Evolutionary conservation across 352 stramenopile species (phyloP).

Genomic region (Globisporangium rhizosaccharum): DNA sequence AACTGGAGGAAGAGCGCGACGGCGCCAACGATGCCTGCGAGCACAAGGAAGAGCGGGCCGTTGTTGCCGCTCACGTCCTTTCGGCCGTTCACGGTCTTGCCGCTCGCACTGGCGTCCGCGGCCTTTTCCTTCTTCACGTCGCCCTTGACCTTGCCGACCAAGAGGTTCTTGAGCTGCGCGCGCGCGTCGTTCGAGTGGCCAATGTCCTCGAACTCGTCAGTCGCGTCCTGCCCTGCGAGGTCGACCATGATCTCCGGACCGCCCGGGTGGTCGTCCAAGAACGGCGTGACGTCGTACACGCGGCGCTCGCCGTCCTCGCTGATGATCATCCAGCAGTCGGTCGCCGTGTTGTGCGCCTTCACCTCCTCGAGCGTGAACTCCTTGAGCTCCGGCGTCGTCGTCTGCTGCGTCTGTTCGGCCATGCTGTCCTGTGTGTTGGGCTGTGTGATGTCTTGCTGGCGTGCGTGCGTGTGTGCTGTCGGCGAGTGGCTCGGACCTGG

Average conservation of each 20-base stretch:
- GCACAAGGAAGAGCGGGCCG: conserved; percentile 42
- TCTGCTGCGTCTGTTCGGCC: neutral
- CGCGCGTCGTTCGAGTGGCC: conserved; percentile 96
- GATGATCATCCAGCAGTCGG: conserved; percentile 88
- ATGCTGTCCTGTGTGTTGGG: conserved; percentile 1
- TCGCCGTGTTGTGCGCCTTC: conserved; percentile 66
- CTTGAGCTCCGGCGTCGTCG: conserved; percentile 21
- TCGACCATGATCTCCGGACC: conserved; percentile 97
- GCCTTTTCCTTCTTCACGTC: conserved; percentile 44
- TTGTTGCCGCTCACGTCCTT: conserved; percentile 61
- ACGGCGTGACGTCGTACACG: conserved; percentile 97
- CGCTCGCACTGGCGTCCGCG: conserved; percentile 10
- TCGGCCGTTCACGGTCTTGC: conserved; percentile 35
- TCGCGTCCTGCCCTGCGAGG: conserved; percentile 90
- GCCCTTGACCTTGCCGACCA: conserved; percentile 88
- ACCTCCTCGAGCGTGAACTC: conserved; percentile 94
- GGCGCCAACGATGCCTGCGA: conserved; percentile 40
- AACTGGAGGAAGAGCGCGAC: conserved; percentile 66
- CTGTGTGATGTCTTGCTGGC: neutral
- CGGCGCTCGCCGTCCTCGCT: conserved; percentile 68
- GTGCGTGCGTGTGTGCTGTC: neutral
- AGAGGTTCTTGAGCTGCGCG: conserved; percentile 90
- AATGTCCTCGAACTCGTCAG: conserved; percentile 95
- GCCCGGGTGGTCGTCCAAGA: conserved; percentile 98
- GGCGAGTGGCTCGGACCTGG: neutral